Base-by-base conservation (phyloP, 495 filamentous ascomycete species). In the Daldinia decipiens region DNA sequence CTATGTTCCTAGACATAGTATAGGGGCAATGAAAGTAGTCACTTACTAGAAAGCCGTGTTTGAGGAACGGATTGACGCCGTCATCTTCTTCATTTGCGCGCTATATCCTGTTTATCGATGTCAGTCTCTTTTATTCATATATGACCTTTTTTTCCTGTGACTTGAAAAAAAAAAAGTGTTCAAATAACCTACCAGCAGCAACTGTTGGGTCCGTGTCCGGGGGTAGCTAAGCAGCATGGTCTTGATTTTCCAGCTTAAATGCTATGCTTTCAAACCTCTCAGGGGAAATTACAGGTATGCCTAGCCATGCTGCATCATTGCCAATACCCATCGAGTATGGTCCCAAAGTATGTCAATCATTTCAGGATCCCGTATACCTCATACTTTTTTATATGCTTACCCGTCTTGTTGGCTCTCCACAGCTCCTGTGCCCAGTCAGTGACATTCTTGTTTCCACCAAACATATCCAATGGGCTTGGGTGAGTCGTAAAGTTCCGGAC, bases 81-180 rank as follows among this genome's bases (percentile, higher is more conserved):
- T 80, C 66, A 80, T 78, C 32, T 79, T 68, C 29, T 77, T 72
- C 78, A 83, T 83, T 62, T 86, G 84, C 17, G 79, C 82, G 38
- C 52, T 61, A 72, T 84, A 84, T 21, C 84, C 83, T 77, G 53
- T 13, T 43, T 2, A 50, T 52, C 31, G 7, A 43, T 54, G 29
- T 74, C 27, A 70, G 54, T 32, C 5, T n/a, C 26, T 27, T 15
- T n/a, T 4, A 5, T 29, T 29, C 12, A 34, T 36, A 4, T 36
- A 13, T 13, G 11, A 12, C 9, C 15, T 52, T 1, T 11, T 21
- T 19, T 32, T 19, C 32, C 9, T 27, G 4, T n/a, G 11, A 7
- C 9, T 36, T 6, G 26, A 31, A 0, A n/a, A 4, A 29, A 19
- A 21, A 4, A 19, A 9, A 21, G 19, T 5, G 5, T 26, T 29